Evolutionary conservation across 306 rosid genomes (phyloP).

Genomic region (Pyrus communis): DNA sequence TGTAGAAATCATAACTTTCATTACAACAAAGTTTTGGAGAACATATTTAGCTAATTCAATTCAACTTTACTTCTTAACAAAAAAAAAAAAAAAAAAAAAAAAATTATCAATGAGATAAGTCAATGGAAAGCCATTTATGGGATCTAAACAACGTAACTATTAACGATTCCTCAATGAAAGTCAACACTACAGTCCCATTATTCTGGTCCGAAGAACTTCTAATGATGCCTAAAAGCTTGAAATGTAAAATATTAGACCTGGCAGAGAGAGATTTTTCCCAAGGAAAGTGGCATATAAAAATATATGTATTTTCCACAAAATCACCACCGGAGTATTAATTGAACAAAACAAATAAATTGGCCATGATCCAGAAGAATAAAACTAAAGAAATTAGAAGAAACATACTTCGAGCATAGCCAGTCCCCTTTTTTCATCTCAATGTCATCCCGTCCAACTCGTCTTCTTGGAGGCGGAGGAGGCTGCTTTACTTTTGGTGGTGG

Average conservation of each 20-base stretch:
- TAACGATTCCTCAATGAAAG: not conserved
- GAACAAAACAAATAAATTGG: not conserved
- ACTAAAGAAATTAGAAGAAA: constrained; percentile 6
- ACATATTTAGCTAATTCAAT: not conserved
- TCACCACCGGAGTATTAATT: not conserved
- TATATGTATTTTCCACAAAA: constrained; percentile 10
- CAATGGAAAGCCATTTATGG: not conserved
- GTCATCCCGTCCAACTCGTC: constrained; percentile 86
- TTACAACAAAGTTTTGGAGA: not conserved
- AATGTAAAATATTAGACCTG: not conserved
- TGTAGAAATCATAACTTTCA: not conserved
- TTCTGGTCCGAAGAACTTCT: not conserved
- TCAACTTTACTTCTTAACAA: not conserved
- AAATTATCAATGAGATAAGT: not conserved
- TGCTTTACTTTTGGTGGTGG: constrained; percentile 90
- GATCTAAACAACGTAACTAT: not conserved
- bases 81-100: no score
- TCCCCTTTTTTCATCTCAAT: constrained; percentile 98
- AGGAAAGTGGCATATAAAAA: not conserved
- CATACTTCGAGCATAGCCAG: constrained; percentile 98
- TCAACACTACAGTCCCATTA: not conserved
- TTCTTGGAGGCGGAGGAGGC: constrained; percentile 90
- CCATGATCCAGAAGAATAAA: constrained; percentile 12
- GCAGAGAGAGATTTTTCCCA: not conserved
- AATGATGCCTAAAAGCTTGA: not conserved